These are phyloP conservation scores for Tetracentron sinense DNA, from an alignment of 164 flowering plant genomes.

Conservation along the genomic window DNA sequence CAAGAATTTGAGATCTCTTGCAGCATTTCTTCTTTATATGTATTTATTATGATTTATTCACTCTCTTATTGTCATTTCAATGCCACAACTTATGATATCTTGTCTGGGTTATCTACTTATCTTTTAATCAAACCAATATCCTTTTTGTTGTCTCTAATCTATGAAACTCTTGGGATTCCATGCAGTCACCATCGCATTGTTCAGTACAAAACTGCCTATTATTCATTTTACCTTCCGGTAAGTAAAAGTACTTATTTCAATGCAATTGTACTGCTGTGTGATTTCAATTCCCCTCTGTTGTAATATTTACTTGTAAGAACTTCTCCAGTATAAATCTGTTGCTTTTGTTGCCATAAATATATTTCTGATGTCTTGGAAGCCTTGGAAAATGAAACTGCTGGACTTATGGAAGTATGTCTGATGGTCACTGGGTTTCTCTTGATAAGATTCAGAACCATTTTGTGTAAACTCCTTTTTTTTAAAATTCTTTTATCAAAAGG, in stretches of 20 bases:
- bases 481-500: neutral
- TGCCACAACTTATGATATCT: no score
- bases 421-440: neutral
- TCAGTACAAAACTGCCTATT: conserved; percentile 95
- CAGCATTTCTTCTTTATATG: neutral
- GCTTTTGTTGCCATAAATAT: neutral
- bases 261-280: neutral
- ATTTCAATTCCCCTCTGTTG: neutral
- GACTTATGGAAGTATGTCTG: neutral
- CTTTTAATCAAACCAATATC: neutral
- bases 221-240: conserved; percentile 96
- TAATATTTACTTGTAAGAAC: neutral
- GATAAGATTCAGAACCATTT: neutral
- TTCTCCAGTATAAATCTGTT: neutral
- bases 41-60: neutral
- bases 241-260: conserved; percentile 26
- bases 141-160: conserved; percentile 10
- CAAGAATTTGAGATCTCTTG: neutral
- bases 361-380: neutral
- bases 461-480: neutral
- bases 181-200: conserved; percentile 94
- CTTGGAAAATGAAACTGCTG: neutral
- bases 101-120: neutral
- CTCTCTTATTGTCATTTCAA: no score
- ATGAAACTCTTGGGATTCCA: conserved; percentile 9